Evolutionary conservation across 2,329 filamentous ascomycete species (phyloP).

Genomic region (Trichoderma lentiforme): DNA sequence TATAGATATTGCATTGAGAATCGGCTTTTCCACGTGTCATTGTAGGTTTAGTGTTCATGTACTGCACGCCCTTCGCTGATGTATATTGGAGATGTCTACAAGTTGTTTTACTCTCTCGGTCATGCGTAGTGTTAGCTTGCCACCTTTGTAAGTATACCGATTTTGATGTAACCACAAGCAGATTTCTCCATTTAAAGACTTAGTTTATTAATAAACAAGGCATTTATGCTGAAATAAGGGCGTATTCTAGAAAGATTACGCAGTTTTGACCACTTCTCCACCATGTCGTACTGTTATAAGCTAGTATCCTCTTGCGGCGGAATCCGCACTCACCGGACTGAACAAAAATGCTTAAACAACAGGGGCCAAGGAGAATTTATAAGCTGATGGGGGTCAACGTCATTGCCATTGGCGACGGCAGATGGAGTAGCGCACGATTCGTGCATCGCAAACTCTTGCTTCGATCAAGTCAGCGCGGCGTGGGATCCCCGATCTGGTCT

Average conservation of each 20-base stretch:
- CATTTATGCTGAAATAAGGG: not conserved
- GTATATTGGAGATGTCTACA: no score
- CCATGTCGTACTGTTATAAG: not conserved
- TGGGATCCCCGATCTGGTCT: not conserved
- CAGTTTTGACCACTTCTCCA: not conserved
- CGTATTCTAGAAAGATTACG: not conserved
- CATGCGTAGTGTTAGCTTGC: no score
- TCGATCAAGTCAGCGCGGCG: not conserved
- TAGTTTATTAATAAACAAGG: no score
- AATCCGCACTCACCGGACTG: not conserved
- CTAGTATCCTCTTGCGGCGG: not conserved
- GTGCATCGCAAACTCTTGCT: conserved; percentile 12
- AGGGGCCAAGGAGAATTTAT: not conserved
- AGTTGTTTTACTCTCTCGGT: no score
- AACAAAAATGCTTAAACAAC: not conserved
- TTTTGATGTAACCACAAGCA: not conserved
- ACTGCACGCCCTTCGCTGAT: no score
- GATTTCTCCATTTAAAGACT: no score
- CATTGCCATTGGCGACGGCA: not conserved
- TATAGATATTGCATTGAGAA: no score
- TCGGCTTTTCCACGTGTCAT: no score
- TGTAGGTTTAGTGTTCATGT: no score
- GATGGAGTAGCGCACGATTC: not conserved
- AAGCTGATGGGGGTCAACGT: not conserved
- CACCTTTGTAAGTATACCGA: not conserved